Evolutionary conservation across 768 basidiomycete genomes (phyloP), one percentile per base, ranked within the genome.

Genomic region (Boletellus emodensis): DNA sequence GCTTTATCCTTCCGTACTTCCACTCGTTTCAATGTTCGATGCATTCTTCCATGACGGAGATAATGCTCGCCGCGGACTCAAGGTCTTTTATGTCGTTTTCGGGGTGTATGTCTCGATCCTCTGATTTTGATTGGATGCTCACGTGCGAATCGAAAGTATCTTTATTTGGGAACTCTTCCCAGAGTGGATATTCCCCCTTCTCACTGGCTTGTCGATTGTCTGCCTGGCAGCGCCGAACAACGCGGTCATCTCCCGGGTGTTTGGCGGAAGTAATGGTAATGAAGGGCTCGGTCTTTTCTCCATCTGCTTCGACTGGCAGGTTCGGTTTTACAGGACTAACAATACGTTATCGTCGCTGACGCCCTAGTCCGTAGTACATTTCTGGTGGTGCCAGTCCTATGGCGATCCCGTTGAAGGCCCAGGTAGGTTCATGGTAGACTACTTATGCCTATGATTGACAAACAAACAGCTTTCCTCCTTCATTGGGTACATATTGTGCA

Each of bases 221-320:
- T 87, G 85, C 54, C 72, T 86, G 37, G 74, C 82, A 1, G 71
- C 75, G 41, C 74, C 72, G 38, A 64, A 81, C 15, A 78, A 71
- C 45, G 57, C 77, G 0, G 72, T 72, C 63, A 70, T 83, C 51
- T 77, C 80, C 0, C 72, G 76, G 24, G 67, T 83, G 28, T 83
- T 84, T 57, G 83, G 83, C 46, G 83, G 83, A 36, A 79, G 75
- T 35, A 76, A 79, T 30, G 82, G 75, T 48, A 83, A 85, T 48
- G 82, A 84, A 63, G 82, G 83, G 7, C 73, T 84, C 37, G 83
- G 82, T 11, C 64, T 79, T 45, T 75, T 85, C 39, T 74, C 82
- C 2, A 61, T 84, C 36, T 82, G 72, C 54, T 66, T 85, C 13
- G 83, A 85, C 58, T 85, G 83, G 82, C 79, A 81, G 67, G 66